These are phyloP conservation scores for Dujonia santamariae DNA, from an alignment of 1,139 yeast species.

Conservation along the genomic window DNA sequence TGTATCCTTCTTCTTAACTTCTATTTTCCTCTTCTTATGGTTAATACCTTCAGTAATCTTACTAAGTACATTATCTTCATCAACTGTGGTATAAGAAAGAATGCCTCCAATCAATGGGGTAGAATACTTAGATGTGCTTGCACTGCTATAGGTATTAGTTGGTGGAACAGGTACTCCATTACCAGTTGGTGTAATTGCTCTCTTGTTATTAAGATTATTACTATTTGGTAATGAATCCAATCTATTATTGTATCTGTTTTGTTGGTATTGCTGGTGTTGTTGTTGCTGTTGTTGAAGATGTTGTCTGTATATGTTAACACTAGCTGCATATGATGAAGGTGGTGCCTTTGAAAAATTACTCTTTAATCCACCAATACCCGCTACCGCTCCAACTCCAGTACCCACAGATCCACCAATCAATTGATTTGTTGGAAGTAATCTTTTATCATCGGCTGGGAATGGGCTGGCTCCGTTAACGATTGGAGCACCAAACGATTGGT, in stretches of 20 bases:
- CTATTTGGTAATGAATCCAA: too few species aligned
- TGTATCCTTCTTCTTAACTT: constrained; percentile 7
- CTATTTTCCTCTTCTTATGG: constrained; percentile 22
- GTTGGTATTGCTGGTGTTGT: constrained; percentile 18
- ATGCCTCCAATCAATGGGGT: constrained; percentile 40
- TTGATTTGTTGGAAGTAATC: too few species aligned
- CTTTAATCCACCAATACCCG: neutral
- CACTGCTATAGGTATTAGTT: constrained; percentile 20
- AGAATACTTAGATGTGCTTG: constrained; percentile 35
- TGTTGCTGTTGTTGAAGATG: constrained; percentile 25
- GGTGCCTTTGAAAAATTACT: constrained; percentile 2
- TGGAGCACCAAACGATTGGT: too few species aligned
- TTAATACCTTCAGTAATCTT: constrained; percentile 19
- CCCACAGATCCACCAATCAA: constrained; percentile 3
- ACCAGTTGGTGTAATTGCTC: constrained; percentile 4
- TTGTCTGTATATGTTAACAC: constrained; percentile 18
- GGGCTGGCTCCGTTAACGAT: too few species aligned
- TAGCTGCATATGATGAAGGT: constrained; percentile 14
- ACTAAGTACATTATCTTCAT: constrained; percentile 16
- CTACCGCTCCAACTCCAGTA: neutral
- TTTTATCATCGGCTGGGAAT: too few species aligned
- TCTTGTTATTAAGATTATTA: constrained; percentile 1
- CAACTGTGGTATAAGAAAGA: constrained; percentile 33
- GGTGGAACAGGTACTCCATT: constrained; percentile 16
- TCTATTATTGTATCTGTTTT: constrained; percentile 5